Conservation (phyloP, 176 grass and related monocot genomes). For the Musa itinerans region DNA sequence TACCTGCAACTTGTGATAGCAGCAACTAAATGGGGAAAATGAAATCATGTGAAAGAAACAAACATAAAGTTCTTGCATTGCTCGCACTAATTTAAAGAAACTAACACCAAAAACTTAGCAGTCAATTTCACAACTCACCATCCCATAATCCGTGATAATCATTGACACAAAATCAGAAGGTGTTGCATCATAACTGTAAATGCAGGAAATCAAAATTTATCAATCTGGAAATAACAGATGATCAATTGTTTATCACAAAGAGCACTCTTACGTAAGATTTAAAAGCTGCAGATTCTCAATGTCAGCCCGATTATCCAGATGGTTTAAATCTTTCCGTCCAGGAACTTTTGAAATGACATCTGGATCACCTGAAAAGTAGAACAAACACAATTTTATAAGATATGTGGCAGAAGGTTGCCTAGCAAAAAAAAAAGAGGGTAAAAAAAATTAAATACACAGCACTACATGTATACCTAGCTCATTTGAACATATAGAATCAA, state of each 20-base stretch:
- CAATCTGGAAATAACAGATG: conserved; percentile 8
- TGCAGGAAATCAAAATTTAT: conserved; percentile 21
- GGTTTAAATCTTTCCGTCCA: conserved; percentile 30
- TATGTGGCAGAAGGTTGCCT: neutral
- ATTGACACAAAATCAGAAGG: conserved; percentile 76
- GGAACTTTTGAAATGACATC: conserved; percentile 59
- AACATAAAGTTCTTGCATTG: neutral
- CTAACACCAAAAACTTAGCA: too few species aligned
- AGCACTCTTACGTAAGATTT: conserved; percentile 58
- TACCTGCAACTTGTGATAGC: neutral
- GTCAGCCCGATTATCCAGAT: conserved; percentile 40
- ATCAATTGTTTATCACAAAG: neutral
- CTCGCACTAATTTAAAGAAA: too few species aligned
- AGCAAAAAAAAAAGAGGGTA: neutral
- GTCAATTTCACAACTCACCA: conserved; percentile 33
- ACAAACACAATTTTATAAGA: conserved; percentile 7
- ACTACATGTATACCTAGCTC: conserved; percentile 50
- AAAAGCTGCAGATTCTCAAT: conserved; percentile 57
- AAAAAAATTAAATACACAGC: neutral
- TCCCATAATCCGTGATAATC: conserved; percentile 90
- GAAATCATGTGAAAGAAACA: neutral
- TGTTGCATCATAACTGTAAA: conserved; percentile 63
- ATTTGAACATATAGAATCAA: conserved; percentile 81
- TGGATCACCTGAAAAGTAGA: conserved; percentile 57
- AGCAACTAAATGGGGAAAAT: too few species aligned